A percentile compares a stretch with the other conserved stretches of the same genome.
Conservation (phyloP, 192 early-diverging fungal species). For the Backusella macrospora region DNA sequence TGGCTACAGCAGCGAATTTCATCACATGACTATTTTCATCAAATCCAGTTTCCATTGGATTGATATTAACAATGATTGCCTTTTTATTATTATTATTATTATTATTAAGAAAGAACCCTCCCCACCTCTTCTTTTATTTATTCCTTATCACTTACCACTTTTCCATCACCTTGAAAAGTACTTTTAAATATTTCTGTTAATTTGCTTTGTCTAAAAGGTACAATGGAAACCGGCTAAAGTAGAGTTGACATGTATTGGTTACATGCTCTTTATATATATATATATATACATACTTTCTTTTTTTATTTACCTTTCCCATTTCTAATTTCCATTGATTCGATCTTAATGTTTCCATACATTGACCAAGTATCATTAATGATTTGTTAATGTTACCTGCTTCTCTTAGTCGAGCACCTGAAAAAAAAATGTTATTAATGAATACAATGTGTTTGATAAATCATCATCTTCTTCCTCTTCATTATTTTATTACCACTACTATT, state of each 20-base stretch:
- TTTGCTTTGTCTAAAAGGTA: conserved; percentile 71
- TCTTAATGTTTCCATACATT: conserved; percentile 68
- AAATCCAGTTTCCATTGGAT: conserved; percentile 59
- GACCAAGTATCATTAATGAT: conserved; percentile 71
- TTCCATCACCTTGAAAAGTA: conserved; percentile 60
- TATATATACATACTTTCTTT: too few species aligned
- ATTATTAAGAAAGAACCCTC: background rate
- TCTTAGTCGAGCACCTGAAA: conserved; percentile 52
- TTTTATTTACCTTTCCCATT: conserved; percentile 43
- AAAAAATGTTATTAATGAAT: background rate
- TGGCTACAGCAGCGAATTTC: conserved; percentile 66
- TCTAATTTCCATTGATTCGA: conserved; percentile 47
- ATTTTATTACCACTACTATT: conserved; percentile 38
- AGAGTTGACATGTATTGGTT: too few species aligned
- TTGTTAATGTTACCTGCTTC: conserved; percentile 73
- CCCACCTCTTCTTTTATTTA: too few species aligned
- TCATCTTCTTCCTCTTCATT: background rate
- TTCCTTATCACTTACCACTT: conserved; percentile 41
- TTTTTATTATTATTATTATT: conserved; percentile 14
- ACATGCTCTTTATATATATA: too few species aligned
- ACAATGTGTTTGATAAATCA: background rate
- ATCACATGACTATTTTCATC: conserved; percentile 59
- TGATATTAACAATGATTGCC: conserved; percentile 64
- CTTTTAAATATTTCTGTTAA: conserved; percentile 68
- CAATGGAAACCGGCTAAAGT: conserved; percentile 44